phyloP scores from a whole-genome alignment of 2,329 filamentous ascomycete species.

The Fusarium fujikuroi region DNA sequence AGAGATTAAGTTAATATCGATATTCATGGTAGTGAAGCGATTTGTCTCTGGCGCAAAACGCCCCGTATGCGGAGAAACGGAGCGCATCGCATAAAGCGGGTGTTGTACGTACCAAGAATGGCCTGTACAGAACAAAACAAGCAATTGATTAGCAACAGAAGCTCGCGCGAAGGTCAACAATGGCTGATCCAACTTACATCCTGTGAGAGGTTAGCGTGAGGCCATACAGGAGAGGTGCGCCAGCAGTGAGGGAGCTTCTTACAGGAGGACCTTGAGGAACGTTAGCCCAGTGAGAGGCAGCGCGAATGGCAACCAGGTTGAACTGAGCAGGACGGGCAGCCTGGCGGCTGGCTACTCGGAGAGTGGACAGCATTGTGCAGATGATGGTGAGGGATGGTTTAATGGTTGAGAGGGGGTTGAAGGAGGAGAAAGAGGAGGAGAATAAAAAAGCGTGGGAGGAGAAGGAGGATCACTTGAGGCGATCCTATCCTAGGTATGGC shows the following conservation, averaged over 20 bases:
- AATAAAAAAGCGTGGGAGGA: conserved; percentile 20
- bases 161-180: conserved; percentile 22
- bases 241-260: conserved; percentile 55
- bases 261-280: conserved; percentile 95
- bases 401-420: conserved; percentile 24
- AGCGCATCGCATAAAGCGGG: conserved; percentile 33
- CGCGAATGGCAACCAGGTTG: conserved; percentile 55
- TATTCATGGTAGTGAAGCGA: conserved; percentile 13
- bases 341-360: conserved; percentile 64
- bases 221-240: conserved; percentile 19
- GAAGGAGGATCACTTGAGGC: conserved; percentile 34
- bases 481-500: conserved; percentile 38
- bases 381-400: conserved; percentile 17
- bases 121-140: conserved; percentile 61
- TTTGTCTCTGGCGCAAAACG: conserved; percentile 18
- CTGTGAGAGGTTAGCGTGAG: conserved; percentile 42
- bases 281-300: conserved; percentile 87
- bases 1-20: conserved; percentile 37
- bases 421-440: conserved; percentile 21
- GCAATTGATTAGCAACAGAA: conserved; percentile 37
- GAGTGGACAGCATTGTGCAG: conserved; percentile 65
- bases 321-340: conserved; percentile 55
- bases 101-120: conserved; percentile 71
- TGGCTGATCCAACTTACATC: conserved; percentile 50
- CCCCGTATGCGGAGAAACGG: conserved; percentile 14